Conservation (phyloP, 176 grass and related monocot genomes). For the Dendrocalamus sinicus region DNA sequence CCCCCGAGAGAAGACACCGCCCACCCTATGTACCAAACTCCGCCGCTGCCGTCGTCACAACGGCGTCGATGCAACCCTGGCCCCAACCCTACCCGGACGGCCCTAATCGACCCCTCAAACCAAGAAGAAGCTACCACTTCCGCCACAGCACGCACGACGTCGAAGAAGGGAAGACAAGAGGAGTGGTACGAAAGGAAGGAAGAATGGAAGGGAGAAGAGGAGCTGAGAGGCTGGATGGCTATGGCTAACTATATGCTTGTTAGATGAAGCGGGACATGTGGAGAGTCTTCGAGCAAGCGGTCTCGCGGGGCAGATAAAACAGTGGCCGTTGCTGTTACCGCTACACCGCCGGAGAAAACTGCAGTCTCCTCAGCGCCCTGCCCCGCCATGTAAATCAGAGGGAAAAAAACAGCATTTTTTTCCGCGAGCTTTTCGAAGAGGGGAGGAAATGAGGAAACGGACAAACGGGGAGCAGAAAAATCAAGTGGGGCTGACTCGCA, state of each 20-base stretch:
- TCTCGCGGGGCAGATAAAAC: constrained; percentile 11
- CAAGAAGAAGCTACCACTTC: neutral
- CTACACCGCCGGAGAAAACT: neutral
- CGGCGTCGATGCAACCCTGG: constrained; percentile 33
- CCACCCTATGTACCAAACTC: neutral
- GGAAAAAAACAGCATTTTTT: neutral
- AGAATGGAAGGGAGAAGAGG: neutral
- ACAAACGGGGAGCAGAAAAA: constrained; percentile 4
- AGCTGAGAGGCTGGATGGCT: neutral
- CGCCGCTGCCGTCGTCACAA: constrained; percentile 22
- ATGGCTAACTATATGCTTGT: constrained; percentile 18
- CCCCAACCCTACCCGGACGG: neutral
- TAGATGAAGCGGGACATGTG: constrained; percentile 58
- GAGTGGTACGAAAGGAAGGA: neutral
- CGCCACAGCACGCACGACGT: neutral
- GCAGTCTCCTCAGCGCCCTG: neutral
- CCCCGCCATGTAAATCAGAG: neutral
- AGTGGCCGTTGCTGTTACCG: constrained; percentile 8
- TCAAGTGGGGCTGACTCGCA: constrained; percentile 47
- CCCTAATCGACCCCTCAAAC: neutral
- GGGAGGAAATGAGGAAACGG: neutral
- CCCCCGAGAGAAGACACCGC: neutral
- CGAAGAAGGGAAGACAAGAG: neutral
- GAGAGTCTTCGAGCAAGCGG: constrained; percentile 31
- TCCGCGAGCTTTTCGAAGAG: neutral